Percentiles rank a stretch among this genome's conserved stretches.
phyloP scores from a whole-genome alignment of 2,329 filamentous ascomycete genomes.

The Hymenotorrendiella dingleyae region DNA sequence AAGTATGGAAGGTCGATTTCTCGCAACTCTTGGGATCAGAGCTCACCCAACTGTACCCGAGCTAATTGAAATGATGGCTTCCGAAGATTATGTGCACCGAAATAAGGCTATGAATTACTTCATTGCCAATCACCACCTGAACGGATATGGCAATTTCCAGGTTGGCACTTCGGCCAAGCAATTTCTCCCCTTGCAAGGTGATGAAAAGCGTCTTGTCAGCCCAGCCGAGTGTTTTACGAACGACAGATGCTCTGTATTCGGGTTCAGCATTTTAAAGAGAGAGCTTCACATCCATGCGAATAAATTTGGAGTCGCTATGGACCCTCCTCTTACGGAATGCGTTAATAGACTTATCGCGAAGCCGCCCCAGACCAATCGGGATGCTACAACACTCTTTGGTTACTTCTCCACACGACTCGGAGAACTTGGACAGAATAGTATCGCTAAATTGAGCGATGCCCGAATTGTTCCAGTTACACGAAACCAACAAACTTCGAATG shows the following conservation, averaged over 20 bases:
- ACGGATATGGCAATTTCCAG: conserved; percentile 65
- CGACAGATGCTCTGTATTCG: conserved; percentile 66
- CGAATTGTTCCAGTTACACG: conserved; percentile 64
- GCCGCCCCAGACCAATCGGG: conserved; percentile 61
- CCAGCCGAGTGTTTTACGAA: conserved; percentile 82
- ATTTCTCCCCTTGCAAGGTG: conserved; percentile 69
- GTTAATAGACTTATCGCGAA: conserved; percentile 64
- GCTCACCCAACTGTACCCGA: conserved; percentile 65
- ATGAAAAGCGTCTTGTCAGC: conserved; percentile 57
- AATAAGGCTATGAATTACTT: conserved; percentile 74
- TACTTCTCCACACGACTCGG: conserved; percentile 76
- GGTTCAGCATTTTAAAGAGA: conserved; percentile 69
- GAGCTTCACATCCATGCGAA: conserved; percentile 74
- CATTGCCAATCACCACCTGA: conserved; percentile 69
- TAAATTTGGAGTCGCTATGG: conserved; percentile 78
- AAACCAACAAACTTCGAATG: conserved; percentile 23
- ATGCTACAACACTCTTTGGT: conserved; percentile 68
- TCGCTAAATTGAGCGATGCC: conserved; percentile 56
- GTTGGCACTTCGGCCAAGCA: conserved; percentile 48
- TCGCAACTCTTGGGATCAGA: conserved; percentile 67
- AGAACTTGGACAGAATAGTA: conserved; percentile 61
- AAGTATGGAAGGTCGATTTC: conserved; percentile 68
- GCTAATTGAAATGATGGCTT: conserved; percentile 72
- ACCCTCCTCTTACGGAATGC: conserved; percentile 75
- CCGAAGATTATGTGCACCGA: conserved; percentile 51